Evolutionary conservation across 1,284 basidiomycete genomes (phyloP).

Genomic region (Retiboletus flavoniger): DNA sequence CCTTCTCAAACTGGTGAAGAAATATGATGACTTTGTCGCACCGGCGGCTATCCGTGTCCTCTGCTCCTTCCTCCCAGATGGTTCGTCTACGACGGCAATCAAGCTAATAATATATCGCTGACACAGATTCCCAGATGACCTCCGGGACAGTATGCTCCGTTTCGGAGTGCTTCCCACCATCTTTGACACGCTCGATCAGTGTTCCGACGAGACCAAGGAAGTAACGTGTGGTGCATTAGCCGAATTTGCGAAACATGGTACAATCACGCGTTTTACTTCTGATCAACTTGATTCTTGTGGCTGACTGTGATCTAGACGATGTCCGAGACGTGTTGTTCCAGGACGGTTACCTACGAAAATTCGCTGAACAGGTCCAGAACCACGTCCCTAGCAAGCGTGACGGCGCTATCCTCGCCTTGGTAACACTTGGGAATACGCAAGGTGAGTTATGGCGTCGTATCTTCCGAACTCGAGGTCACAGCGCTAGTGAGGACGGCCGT

Average conservation of each 20-base stretch:
- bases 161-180: conserved; percentile 17
- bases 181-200: conserved; percentile 24
- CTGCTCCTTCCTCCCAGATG: conserved; percentile 27
- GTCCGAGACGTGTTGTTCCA: conserved; percentile 6
- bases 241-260: conserved; percentile 22
- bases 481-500: conserved; percentile 11
- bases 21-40: conserved; percentile 32
- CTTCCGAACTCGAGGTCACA: background rate
- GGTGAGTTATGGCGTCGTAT: background rate
- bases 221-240: conserved; percentile 15
- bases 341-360: conserved; percentile 11
- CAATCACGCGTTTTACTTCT: background rate
- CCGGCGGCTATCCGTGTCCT: conserved; percentile 30
- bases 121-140: conserved; percentile 14
- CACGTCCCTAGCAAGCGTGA: conserved; percentile 10
- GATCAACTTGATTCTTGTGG: background rate
- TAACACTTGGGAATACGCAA: conserved; percentile 14
- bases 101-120: background rate
- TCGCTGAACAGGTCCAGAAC: conserved; percentile 19
- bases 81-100: conserved; percentile 8
- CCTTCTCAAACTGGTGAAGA: conserved; percentile 22
- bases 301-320: conserved; percentile 11
- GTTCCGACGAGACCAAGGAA: conserved; percentile 22
- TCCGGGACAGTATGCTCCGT: conserved; percentile 23
- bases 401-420: conserved; percentile 22